Conservation (phyloP, 2,329 filamentous ascomycete species). For the Xylaria sp. region DNA sequence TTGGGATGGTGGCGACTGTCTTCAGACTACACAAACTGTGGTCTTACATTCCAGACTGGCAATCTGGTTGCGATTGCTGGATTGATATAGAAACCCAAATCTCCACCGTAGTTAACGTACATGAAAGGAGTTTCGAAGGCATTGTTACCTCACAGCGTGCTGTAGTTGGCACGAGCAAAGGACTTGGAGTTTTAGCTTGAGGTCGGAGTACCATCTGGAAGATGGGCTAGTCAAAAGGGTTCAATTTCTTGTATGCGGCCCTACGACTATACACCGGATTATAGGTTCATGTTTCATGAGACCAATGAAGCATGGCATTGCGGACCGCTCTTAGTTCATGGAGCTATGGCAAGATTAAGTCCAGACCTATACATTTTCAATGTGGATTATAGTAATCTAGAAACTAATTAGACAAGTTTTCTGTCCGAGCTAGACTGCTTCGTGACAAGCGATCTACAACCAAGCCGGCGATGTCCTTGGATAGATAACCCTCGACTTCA, state of each 20-base stretch:
- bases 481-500: slow-evolving; percentile 7
- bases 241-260: slow-evolving; percentile 5
- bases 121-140: slow-evolving; percentile 11
- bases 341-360: not conserved
- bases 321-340: not conserved
- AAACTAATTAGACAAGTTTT: not conserved
- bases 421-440: slow-evolving; percentile 5
- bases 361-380: not conserved
- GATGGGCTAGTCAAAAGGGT: slow-evolving; percentile 12
- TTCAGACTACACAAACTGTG: slow-evolving; percentile 11
- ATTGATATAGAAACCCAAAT: not conserved
- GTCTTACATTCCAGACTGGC: slow-evolving; percentile 10
- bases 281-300: not conserved
- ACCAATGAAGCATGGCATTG: not conserved
- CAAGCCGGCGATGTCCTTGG: not conserved
- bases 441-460: not conserved
- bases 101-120: not conserved
- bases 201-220: slow-evolving; percentile 7
- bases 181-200: slow-evolving; percentile 4
- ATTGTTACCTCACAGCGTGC: not conserved
- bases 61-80: slow-evolving; percentile 15
- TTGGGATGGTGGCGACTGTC: slow-evolving; percentile 1
- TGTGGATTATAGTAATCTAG: not conserved
- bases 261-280: not conserved
- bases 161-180: slow-evolving; percentile 8